Evolutionary conservation across 805 yeast species (phyloP), one percentile per base, ranked within the genome.

Genomic region (Candida montana): DNA sequence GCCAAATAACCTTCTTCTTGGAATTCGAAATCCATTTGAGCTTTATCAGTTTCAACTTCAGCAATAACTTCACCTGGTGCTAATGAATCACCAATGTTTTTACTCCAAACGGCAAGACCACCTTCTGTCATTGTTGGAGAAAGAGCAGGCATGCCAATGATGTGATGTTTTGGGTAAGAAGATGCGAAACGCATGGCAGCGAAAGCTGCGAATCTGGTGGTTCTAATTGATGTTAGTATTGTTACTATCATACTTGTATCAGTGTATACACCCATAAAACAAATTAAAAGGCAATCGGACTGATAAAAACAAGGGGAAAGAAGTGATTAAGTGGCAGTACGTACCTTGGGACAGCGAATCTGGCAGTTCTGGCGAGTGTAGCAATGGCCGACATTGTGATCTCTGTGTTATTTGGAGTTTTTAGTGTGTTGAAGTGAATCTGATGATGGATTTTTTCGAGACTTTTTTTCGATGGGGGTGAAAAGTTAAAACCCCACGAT

Each of bases 101-200:
- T 93, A 62, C 80, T 75, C 99, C 99, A 93, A 45, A 78, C 72
- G 31, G 91, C 91, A 51, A 93, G 71, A 64, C 79, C 83, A 62
- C 99, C 99, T 61, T 86, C 91, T 47, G 96, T 85, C 99, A 93
- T 93, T 41, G 99, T 93, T 51, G 99, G 99, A n/a, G 98, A 91
- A 57, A 93, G 72, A 9, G 99, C 99, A 37, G 99, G 99, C 99
- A 93, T 93, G 63, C 82, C 83, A 56, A 93, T 88, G 59, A 93
- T 81, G 46, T 84, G 79, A 67, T 93, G 97, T 17, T 79, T 65
- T 28, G 96, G 96, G 68, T 77, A 86, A 13, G 57, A 48, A 5
- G 59, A 54, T 43, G 48, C 46, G 51, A 54, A 54, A 41, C 61
- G 55, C 29, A 47, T 46, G 26, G 52, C 45, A 24, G 47, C 41